Percentiles rank a stretch among this genome's conserved stretches.
Evolutionary conservation across 768 basidiomycete genomes (phyloP).

Genomic region (Leucocoprinus sp.): DNA sequence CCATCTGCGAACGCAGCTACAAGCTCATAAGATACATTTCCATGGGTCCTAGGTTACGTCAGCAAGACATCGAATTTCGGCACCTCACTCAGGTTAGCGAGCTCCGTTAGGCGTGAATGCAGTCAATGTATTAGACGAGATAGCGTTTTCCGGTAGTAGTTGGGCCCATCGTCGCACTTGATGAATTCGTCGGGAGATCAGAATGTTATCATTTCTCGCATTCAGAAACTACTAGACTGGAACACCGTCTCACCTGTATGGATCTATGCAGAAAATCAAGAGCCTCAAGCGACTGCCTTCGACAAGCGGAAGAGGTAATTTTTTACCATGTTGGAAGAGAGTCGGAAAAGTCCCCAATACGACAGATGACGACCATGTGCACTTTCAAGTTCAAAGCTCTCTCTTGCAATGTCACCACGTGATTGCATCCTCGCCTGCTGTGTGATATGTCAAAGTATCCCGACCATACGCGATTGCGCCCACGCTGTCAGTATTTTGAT

Average conservation of each 20-base stretch:
- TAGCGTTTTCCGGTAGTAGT: background rate
- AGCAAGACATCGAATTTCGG: conserved; percentile 10
- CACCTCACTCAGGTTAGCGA: background rate
- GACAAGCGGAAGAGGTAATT: conserved; percentile 26
- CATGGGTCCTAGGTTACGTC: background rate
- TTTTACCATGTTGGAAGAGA: conserved; percentile 39
- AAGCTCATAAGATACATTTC: background rate
- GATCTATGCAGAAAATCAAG: conserved; percentile 50
- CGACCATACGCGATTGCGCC: background rate
- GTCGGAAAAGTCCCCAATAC: conserved; percentile 73
- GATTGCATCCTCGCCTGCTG: conserved; percentile 28
- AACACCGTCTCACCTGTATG: conserved; percentile 55
- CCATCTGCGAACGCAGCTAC: background rate
- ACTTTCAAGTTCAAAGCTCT: conserved; percentile 67
- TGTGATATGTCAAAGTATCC: conserved; percentile 26
- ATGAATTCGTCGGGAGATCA: conserved; percentile 7
- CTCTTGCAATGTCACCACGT: conserved; percentile 73
- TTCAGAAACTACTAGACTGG: conserved; percentile 54
- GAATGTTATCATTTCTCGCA: conserved; percentile 13
- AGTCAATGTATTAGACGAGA: background rate
- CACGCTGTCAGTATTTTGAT: conserved; percentile 43
- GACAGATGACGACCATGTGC: conserved; percentile 76
- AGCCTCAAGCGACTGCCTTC: conserved; percentile 45
- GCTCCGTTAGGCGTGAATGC: background rate
- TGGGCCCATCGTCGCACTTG: background rate